A percentile compares a stretch with the other conserved stretches of the same genome.
Evolutionary conservation across 768 basidiomycete genomes (phyloP).

Genomic region (Mrakia blollopis): DNA sequence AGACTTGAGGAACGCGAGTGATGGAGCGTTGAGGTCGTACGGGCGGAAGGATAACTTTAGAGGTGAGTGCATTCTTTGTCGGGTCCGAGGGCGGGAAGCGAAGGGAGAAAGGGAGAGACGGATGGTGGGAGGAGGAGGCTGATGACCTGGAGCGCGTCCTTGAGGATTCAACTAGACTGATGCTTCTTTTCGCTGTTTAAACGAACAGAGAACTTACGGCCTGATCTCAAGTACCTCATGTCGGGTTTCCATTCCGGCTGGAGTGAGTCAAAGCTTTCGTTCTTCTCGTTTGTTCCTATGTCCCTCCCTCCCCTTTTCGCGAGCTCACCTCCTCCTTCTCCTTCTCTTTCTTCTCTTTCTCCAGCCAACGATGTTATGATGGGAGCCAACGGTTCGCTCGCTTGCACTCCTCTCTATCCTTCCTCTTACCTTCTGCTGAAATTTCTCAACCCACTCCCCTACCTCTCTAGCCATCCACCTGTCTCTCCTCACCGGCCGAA

Average conservation of each 20-base stretch:
- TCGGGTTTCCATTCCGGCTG: constrained; percentile 33
- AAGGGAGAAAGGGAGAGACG: neutral
- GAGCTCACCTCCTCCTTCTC: neutral
- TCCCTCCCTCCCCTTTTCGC: neutral
- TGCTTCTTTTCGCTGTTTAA: neutral
- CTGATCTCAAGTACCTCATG: constrained; percentile 34
- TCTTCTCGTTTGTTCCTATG: too few relatives aligned
- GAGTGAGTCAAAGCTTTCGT: constrained; percentile 27
- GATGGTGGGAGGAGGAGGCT: neutral
- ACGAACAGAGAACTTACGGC: constrained; percentile 27
- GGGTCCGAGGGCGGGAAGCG: neutral
- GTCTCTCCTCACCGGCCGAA: constrained; percentile 30
- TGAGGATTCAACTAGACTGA: neutral
- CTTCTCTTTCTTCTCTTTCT: neutral
- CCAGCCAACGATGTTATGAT: constrained; percentile 37
- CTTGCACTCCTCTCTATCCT: neutral
- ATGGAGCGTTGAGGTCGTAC: constrained; percentile 23
- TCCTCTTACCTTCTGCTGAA: neutral
- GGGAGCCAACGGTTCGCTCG: constrained; percentile 32
- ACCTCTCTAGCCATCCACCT: constrained; percentile 32
- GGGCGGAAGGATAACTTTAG: constrained; percentile 32
- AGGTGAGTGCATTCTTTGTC: constrained; percentile 1
- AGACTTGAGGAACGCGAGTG: constrained; percentile 22
- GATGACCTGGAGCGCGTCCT: too few relatives aligned
- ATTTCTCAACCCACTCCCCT: neutral